Base-by-base conservation (phyloP, 164 flowering plant genomes). In the Nymphaea thermarum region DNA sequence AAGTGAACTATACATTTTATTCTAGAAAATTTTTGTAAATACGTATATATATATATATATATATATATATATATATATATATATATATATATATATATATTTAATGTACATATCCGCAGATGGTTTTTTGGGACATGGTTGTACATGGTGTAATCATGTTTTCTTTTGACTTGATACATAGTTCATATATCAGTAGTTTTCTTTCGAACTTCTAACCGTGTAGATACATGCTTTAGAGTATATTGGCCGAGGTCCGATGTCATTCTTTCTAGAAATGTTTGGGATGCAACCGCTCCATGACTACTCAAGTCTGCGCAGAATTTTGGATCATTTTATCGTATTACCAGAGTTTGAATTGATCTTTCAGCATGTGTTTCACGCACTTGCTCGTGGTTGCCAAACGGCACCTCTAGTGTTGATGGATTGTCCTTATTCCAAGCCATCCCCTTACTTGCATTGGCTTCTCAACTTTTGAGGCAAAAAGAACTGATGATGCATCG, bases 341-440 rank as follows among this genome's bases (percentile, higher is more conserved):
- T 85, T 82, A 70, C 69, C 68, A 69, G 86, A 82, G 64, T 93
- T 92, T 61, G 80, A 62, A 68, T 17, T 68, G 63, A 44, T 91
- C 65, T 84, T 93, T 78, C 81, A 85, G 73, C 87, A 89, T 65
- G 60, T 86, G 5, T 77, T 93, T 41, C 62, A 71, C 70, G 89
- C 89, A 44, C 87, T 93, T 67, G 85, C 97, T 2, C 80, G 76
- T 70, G 70, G 79, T 72, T 90, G 98, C 77, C 89, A 87, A 80
- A 84, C 85, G 66, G 83, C 98, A 16, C 36, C 86, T 16, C 55
- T 89, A 70, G 78, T 86, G 73, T 74, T 93, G 62, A 80, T 86
- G 42, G 97, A 86, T 47, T 90, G 97, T 72, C 98, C 98, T 53
- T 84, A 79, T 75, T 78, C 98, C 15, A 97, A 96, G 4, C 82